A percentile compares a stretch with the other conserved stretches of the same genome.
Conservation (phyloP, 495 filamentous ascomycete genomes). For the Neohortaea acidophila region DNA sequence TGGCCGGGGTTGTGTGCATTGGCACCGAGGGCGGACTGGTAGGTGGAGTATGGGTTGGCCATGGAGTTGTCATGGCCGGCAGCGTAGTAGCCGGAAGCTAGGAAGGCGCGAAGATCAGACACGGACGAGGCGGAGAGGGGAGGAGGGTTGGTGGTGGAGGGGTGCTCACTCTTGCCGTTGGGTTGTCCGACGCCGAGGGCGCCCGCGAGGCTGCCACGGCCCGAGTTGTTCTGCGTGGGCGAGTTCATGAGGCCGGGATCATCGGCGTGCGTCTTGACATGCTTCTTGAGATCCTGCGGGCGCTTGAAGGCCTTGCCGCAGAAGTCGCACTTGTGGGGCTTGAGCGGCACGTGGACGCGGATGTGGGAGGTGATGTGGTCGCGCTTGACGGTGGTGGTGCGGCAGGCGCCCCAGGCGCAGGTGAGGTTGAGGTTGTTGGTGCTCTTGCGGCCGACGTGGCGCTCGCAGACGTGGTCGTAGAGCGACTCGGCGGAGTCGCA, state of each 20-base stretch:
- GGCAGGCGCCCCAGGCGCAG: constrained; percentile 92
- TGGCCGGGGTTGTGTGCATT: constrained; percentile 29
- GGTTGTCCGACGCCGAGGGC: constrained; percentile 35
- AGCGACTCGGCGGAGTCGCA: constrained; percentile 66
- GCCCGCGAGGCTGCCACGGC: constrained; percentile 30
- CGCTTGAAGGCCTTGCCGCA: constrained; percentile 99
- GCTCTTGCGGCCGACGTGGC: constrained; percentile 94
- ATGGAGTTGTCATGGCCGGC: constrained; percentile 16
- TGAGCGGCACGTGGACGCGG: constrained; percentile 90
- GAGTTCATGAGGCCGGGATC: constrained; percentile 78
- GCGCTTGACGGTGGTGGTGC: constrained; percentile 93
- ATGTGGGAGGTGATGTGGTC: constrained; percentile 99
- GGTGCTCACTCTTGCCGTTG: constrained; percentile 42
- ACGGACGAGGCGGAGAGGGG: too few species aligned
- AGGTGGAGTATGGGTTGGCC: constrained; percentile 14
- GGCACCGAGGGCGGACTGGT: constrained; percentile 11
- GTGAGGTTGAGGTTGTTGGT: constrained; percentile 97
- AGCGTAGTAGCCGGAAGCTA: constrained; percentile 23
- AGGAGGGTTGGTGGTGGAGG: constrained; percentile 11
- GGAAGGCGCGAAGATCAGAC: neutral
- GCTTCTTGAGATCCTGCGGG: constrained; percentile 97
- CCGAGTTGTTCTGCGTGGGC: constrained; percentile 47
- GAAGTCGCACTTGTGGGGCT: constrained; percentile 97
- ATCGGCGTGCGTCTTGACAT: constrained; percentile 99
- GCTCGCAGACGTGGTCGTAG: constrained; percentile 97